Base-by-base conservation (phyloP, 2,329 filamentous ascomycete genomes). In the Aspergillus quadricinctus region DNA sequence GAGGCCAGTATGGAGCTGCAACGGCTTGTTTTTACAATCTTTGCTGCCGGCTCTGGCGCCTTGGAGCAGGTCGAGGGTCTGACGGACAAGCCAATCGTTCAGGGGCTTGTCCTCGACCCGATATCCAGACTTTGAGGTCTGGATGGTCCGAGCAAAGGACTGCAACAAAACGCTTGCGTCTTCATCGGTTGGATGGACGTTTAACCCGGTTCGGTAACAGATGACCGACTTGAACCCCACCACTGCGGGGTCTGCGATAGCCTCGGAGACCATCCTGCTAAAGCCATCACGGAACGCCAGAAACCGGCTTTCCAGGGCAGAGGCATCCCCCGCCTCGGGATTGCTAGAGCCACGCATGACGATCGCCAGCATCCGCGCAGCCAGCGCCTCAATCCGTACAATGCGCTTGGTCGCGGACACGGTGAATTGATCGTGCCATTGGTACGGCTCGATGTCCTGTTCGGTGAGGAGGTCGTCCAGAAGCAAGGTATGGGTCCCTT, bases 1-100 rank as follows among this genome's bases (percentile, higher is more conserved):
- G 0, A 94, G 79, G 0, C 90, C 90, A 0, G 89, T 94, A 66
- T 95, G 90, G 61, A 96, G 88, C 66, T 95, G 90, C 11, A 95
- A 77, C 0, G 90, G 89, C 68, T 93, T 94, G 55, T 82, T 83
- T 56, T 72, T 63, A 1, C 73, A 72, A 3, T 69, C 69, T 17
- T 69, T 69, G 52, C 64, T 64, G 19, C 69, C 70, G 54, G 63
- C 63, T 27, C 65, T 61, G 19, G 65, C 64, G 17, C 78, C 73
- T 8, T 76, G 72, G 52, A 93, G 80, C 28, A 85, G 69, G 48
- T 80, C 77, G 6, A 90, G 84, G 0, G 85, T 80, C 29, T 80
- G 77, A 53, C 88, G 81, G 1, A 94, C 84, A 3, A 93, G 72
- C 57, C 85, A 83, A 58, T 89, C 84, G 65, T 90, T 92, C 52